phyloP scores from a whole-genome alignment of 2,329 filamentous ascomycete species.

The Pestalotiopsis sp. region DNA sequence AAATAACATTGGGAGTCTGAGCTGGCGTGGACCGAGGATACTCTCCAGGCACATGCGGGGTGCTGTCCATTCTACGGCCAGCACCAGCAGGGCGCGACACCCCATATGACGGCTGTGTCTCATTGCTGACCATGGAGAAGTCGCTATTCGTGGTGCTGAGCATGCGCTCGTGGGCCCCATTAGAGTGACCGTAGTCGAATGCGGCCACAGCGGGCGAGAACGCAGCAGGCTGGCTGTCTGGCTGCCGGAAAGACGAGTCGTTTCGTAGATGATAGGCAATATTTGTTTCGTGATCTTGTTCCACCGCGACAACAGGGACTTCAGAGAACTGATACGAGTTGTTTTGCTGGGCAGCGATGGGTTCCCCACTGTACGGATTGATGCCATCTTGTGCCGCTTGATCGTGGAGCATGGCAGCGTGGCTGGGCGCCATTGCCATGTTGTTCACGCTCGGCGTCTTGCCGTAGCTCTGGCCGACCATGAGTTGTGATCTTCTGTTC shows the following conservation, averaged over 20 bases:
- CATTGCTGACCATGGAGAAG: neutral
- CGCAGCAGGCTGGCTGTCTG: neutral
- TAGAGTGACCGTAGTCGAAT: neutral
- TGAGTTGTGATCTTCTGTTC: conserved; percentile 20
- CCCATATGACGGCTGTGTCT: conserved; percentile 1
- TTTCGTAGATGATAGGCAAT: conserved; percentile 4
- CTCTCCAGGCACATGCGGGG: conserved; percentile 18
- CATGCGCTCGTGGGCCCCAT: neutral
- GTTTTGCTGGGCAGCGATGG: conserved; percentile 15
- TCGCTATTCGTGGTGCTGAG: conserved; percentile 1
- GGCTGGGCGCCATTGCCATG: conserved; percentile 52
- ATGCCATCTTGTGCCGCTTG: conserved; percentile 57
- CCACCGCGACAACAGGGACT: conserved; percentile 21
- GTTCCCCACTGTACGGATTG: conserved; percentile 49
- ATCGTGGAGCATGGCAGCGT: conserved; percentile 52
- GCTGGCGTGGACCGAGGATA: conserved; percentile 13
- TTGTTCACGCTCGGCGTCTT: conserved; percentile 45
- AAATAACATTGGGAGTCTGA: conserved; percentile 9
- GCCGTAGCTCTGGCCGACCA: conserved; percentile 43
- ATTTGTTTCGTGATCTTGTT: conserved; percentile 13
- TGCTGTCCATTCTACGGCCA: conserved; percentile 15
- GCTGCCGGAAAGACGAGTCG: neutral
- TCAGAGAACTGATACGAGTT: conserved; percentile 20
- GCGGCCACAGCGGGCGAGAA: neutral
- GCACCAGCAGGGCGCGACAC: conserved; percentile 1